Base-by-base conservation (phyloP, 116 monocot genomes). In the Trichopus zeylanicus region DNA sequence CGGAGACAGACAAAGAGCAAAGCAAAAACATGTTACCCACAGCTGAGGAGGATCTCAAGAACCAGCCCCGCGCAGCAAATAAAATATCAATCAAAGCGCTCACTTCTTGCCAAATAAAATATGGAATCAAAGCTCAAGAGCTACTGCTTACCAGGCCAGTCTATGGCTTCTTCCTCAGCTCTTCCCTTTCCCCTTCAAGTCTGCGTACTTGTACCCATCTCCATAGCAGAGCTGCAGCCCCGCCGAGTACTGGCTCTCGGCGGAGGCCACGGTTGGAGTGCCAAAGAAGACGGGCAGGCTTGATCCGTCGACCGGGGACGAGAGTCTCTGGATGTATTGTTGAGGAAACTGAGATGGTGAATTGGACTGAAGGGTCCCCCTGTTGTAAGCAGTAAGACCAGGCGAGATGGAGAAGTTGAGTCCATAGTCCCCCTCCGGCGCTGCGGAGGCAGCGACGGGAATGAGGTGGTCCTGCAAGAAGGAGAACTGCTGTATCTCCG, bases 361-460 rank as follows among this genome's bases (percentile, higher is more conserved):
- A 88, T 98, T 98, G 98, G 98, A 98, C 98, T 98, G 98, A 98
- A 98, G 98, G 98, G 98, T 91, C 98, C 98, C 98, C 98, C 98
- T 86, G 48, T 81, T 76, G 74, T 87, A 78, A 77, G 84, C 82
- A 46, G 86, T 64, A 63, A 97, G 62, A 64, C 85, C 76, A 39
- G 97, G 76, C 31, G 97, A 84, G 35, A 88, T 88, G 13, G 97
- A 82, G 71, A 97, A 91, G 66, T 87, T 91, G 47, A 91, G 73
- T 49, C 74, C 72, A 58, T 79, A 81, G 61, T 74, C 77, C 67
- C 57, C 91, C 22, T 3, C 13, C 48, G 24, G 64, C 65, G 68
- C 42, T 16, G 59, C 54, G 11, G 83, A 13, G 4, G 42, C 75
- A 22, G 74, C 53, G 5, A 78, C 69, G 10, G 83, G 77, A 54